Evolutionary conservation across 768 basidiomycete genomes (phyloP).

Genomic region (Panellus pusillus): DNA sequence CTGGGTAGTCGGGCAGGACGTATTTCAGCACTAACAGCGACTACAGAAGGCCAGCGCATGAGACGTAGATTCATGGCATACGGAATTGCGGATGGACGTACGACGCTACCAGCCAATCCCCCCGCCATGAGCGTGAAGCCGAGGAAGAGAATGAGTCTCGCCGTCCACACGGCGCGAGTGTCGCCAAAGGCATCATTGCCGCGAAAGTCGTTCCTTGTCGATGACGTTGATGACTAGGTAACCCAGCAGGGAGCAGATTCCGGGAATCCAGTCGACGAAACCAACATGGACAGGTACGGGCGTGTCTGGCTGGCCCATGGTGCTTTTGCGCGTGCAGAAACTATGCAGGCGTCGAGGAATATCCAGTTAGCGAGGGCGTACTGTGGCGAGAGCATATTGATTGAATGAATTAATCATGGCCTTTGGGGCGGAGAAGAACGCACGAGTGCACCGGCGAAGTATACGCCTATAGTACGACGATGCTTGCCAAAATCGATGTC

Average conservation of each 20-base stretch:
- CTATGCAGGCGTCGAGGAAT: slow-evolving; percentile 89
- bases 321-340: slow-evolving; percentile 81
- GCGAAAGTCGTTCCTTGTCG: slow-evolving; percentile 74
- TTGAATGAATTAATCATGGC: not conserved
- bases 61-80: no score
- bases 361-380: slow-evolving; percentile 95
- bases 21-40: slow-evolving; percentile 74
- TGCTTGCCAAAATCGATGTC: slow-evolving; percentile 73
- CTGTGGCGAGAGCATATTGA: slow-evolving; percentile 43
- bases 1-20: slow-evolving; percentile 51
- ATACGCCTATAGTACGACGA: slow-evolving; percentile 82
- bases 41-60: slow-evolving; percentile 33
- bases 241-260: slow-evolving; percentile 89
- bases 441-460: slow-evolving; percentile 89
- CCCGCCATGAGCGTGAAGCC: slow-evolving; percentile 81
- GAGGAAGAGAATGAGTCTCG: slow-evolving; percentile 67
- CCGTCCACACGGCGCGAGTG: slow-evolving; percentile 65
- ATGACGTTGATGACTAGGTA: slow-evolving; percentile 91
- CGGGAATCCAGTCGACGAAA: slow-evolving; percentile 97
- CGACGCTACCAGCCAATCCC: slow-evolving; percentile 72
- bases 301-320: slow-evolving; percentile 67
- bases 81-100: slow-evolving; percentile 31
- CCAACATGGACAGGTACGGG: slow-evolving; percentile 69
- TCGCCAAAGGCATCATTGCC: slow-evolving; percentile 58
- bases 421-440: slow-evolving; percentile 31